A percentile compares a stretch with the other conserved stretches of the same genome.
Conservation (phyloP, 176 grass and related monocot genomes). For the Carex kokanica region DNA sequence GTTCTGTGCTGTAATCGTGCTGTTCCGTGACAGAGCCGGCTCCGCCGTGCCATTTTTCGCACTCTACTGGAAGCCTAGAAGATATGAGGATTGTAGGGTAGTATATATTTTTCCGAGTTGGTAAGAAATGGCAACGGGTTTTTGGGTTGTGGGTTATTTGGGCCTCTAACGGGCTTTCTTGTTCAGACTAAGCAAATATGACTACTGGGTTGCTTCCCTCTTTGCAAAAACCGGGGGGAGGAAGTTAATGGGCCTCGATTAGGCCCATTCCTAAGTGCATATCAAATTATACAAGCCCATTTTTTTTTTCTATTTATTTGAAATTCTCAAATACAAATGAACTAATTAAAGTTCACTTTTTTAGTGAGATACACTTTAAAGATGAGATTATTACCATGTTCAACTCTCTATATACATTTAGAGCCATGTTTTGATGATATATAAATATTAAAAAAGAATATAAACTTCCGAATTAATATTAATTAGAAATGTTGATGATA, state of each 20-base stretch:
- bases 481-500: not conserved
- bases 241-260: not conserved
- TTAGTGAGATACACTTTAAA: too few species aligned
- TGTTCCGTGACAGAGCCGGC: too few species aligned
- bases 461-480: not conserved
- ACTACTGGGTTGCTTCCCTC: too few species aligned
- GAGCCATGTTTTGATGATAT: not conserved
- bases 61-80: too few species aligned
- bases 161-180: not conserved
- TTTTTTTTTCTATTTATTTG: not conserved
- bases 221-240: too few species aligned
- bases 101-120: not conserved
- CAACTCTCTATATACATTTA: not conserved
- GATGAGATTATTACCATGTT: too few species aligned
- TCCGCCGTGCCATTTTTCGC: too few species aligned
- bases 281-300: not conserved
- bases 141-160: not conserved
- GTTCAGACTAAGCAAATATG: too few species aligned
- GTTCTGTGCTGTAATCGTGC: too few species aligned
- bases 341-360: not conserved
- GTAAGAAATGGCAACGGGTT: not conserved
- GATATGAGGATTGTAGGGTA: not conserved
- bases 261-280: not conserved
- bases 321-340: not conserved
- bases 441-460: not conserved